Conservation (phyloP, 768 basidiomycete species). For the Auriculariales sp. region DNA sequence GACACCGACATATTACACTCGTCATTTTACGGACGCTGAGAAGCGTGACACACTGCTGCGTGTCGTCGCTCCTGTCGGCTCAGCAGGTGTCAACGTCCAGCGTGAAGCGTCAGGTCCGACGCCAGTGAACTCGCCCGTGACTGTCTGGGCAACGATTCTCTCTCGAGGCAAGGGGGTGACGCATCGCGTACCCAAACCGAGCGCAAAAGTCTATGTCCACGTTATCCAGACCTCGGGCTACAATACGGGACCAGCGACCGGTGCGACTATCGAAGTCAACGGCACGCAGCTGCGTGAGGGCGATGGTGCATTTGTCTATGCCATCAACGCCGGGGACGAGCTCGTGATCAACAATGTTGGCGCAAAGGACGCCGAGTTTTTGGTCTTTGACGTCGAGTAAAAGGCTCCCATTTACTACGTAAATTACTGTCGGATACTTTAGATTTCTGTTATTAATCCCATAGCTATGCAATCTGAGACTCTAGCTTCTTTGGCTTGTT, state of each 20-base stretch:
- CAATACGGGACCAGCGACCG: conserved; percentile 39
- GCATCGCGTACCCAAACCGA: conserved; percentile 27
- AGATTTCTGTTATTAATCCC: too few relatives aligned
- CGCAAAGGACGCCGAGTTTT: conserved; percentile 49
- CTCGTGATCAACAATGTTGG: conserved; percentile 42
- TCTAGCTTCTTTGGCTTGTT: too few relatives aligned
- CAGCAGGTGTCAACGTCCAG: conserved; percentile 38
- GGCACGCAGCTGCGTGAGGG: conserved; percentile 58
- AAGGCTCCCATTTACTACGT: too few relatives aligned
- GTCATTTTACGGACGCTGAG: conserved; percentile 67
- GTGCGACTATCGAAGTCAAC: conserved; percentile 41
- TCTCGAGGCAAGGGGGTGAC: conserved; percentile 36
- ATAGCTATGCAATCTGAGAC: too few relatives aligned
- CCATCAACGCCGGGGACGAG: conserved; percentile 26
- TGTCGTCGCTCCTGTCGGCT: conserved; percentile 61
- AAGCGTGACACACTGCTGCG: conserved; percentile 60
- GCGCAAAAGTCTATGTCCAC: conserved; percentile 63
- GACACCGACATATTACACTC: conserved; percentile 71
- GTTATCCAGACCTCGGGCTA: conserved; percentile 78
- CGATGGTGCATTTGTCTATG: conserved; percentile 67
- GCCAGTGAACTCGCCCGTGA: conserved; percentile 56
- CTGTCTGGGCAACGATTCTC: conserved; percentile 67
- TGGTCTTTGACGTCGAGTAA: conserved; percentile 64
- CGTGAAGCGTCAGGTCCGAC: conserved; percentile 68
- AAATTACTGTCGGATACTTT: too few relatives aligned